Base-by-base conservation (phyloP, 106 monocot species). In the Vanilla planifolia region DNA sequence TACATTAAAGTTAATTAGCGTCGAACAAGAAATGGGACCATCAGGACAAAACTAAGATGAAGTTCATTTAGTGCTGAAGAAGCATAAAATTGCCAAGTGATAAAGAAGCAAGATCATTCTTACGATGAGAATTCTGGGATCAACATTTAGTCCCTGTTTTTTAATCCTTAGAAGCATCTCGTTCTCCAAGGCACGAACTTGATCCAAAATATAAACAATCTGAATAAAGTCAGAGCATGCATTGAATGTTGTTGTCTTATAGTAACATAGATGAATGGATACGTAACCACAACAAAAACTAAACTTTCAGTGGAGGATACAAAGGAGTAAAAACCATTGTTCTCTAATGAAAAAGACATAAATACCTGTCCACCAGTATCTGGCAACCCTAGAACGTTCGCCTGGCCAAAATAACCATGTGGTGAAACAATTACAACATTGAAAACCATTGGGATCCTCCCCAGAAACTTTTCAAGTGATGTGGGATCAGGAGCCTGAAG, bases 341-440 rank as follows among this genome's bases (percentile, higher is more conserved):
- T 39, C 30, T 27, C 48, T 4, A 53, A 73, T 3, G 11, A 4
- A 34, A 57, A 34, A 28, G 14, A 36, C n/a, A 34, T 5, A 16
- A 46, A 2, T 82, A 93, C 93, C 89, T 94, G 93, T 25, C 93
- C 93, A 33, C 93, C 93, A 35, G 93, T 89, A 67, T 94, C 93
- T 22, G 89, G 93, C 64, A 89, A 65, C 8, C 93, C 93, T 19
- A 94, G 75, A 5, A 89, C 93, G 82, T 89, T 85, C 21, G 93
- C 89, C 65, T 93, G 93, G 48, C 89, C 89, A 60, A 94, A 94
- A 69, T 78, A 89, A 6, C 93, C 93, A 80, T 94, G 93, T 17
- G 93, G 89, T 62, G 93, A 94, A 57, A 94, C 57, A 63, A 94
- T 76, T 4, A 94, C 93, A 9, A 94, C 89, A 79, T 86, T 89